Conservation (phyloP, 768 basidiomycete species). For the Boletellus emodensis region DNA sequence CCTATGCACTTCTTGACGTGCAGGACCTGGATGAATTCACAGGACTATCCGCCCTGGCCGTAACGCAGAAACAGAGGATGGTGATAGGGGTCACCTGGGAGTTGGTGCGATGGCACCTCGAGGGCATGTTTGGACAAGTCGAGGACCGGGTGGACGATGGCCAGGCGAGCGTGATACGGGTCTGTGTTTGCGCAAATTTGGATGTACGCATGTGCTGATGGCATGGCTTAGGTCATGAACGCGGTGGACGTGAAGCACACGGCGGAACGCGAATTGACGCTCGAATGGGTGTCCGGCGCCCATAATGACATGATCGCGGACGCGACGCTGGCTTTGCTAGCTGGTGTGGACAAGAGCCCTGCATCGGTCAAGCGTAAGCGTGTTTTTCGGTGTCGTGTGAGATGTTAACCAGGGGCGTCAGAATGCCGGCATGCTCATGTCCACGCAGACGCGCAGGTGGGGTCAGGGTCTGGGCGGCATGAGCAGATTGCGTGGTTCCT, state of each 20-base stretch:
- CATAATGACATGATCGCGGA: slow-evolving; percentile 99
- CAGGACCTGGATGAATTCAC: slow-evolving; percentile 86
- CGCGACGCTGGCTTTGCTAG: slow-evolving; percentile 81
- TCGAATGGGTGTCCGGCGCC: slow-evolving; percentile 92
- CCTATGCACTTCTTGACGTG: slow-evolving; percentile 89
- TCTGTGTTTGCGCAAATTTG: slow-evolving; percentile 32
- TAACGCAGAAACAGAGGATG: slow-evolving; percentile 81
- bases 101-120: slow-evolving; percentile 92
- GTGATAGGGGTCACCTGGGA: slow-evolving; percentile 83
- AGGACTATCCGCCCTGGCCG: slow-evolving; percentile 76
- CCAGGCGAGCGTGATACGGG: slow-evolving; percentile 60
- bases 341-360: slow-evolving; percentile 88
- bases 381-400: neutral
- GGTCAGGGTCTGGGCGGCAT: slow-evolving; percentile 37
- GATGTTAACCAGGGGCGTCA: slow-evolving; percentile 38
- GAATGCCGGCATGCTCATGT: slow-evolving; percentile 58
- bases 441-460: slow-evolving; percentile 46
- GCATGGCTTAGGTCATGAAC: slow-evolving; percentile 72
- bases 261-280: slow-evolving; percentile 66
- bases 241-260: slow-evolving; percentile 78
- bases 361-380: slow-evolving; percentile 87
- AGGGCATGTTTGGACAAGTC: slow-evolving; percentile 87
- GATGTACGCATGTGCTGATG: neutral
- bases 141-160: slow-evolving; percentile 66
- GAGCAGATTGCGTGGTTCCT: slow-evolving; percentile 74